These are phyloP conservation scores for Apiospora aurea DNA, from an alignment of 2,329 filamentous ascomycete species.

Conservation along the genomic window DNA sequence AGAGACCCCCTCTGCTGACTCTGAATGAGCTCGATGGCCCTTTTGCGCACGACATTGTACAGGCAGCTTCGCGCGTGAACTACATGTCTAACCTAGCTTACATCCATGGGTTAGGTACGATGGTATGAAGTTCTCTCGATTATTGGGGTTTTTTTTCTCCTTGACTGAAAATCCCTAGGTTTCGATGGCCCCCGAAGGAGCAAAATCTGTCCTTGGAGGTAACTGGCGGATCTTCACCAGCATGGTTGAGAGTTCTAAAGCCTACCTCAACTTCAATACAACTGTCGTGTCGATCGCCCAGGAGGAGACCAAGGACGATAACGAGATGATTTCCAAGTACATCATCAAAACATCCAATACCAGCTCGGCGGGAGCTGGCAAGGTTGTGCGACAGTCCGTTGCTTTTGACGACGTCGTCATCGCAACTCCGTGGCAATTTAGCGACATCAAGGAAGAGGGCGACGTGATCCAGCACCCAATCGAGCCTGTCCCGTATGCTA, in stretches of 20 bases:
- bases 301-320: constrained; percentile 50
- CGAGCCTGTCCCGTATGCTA: constrained; percentile 83
- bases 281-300: constrained; percentile 68
- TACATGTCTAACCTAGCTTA: constrained; percentile 88
- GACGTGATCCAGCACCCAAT: constrained; percentile 73
- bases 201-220: constrained; percentile 79
- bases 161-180: constrained; percentile 51
- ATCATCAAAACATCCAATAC: constrained; percentile 48
- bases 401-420: constrained; percentile 83
- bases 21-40: constrained; percentile 59
- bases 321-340: constrained; percentile 53
- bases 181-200: constrained; percentile 87
- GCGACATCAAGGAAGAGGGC: constrained; percentile 69
- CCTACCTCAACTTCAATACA: constrained; percentile 70
- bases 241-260: constrained; percentile 73
- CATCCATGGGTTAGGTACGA: constrained; percentile 88
- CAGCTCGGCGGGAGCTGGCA: constrained; percentile 29
- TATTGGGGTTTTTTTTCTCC: not conserved
- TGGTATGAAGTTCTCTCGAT: constrained; percentile 55
- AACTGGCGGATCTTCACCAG: constrained; percentile 95
- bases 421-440: constrained; percentile 83
- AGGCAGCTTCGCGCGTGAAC: constrained; percentile 91
- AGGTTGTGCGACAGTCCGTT: constrained; percentile 52
- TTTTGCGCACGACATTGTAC: constrained; percentile 84
- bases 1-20: not conserved